phyloP scores from a whole-genome alignment of 768 basidiomycete species.

The Collybia sordida region DNA sequence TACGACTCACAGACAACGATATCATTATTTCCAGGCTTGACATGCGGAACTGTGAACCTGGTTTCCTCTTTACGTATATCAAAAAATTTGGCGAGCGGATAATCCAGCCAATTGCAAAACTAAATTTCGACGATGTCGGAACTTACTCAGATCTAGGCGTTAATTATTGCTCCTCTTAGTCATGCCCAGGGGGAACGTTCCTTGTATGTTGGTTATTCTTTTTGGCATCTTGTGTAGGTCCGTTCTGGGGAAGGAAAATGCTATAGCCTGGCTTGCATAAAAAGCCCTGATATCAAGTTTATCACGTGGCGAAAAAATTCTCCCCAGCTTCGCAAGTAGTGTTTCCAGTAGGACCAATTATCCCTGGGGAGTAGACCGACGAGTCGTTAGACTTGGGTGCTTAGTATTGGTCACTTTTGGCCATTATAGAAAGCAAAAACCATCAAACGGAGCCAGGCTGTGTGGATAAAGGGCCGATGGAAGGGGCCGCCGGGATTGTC shows the following conservation, averaged over 20 bases:
- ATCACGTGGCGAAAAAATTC: constrained; percentile 44
- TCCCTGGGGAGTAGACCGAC: constrained; percentile 41
- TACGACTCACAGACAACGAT: constrained; percentile 48
- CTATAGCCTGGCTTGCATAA: background rate
- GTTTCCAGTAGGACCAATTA: constrained; percentile 34
- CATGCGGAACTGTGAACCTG: constrained; percentile 41
- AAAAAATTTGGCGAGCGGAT: constrained; percentile 50
- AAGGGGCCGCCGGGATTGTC: constrained; percentile 27
- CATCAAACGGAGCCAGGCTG: constrained; percentile 19
- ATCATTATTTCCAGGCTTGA: constrained; percentile 36
- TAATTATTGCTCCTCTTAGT: constrained; percentile 36
- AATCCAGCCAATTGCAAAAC: constrained; percentile 26
- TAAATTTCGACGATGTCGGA: constrained; percentile 3
- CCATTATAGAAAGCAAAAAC: constrained; percentile 28
- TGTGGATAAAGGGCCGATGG: constrained; percentile 19
- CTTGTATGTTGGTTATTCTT: constrained; percentile 32
- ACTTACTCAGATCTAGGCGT: constrained; percentile 46
- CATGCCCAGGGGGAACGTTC: constrained; percentile 46
- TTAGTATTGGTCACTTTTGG: constrained; percentile 12
- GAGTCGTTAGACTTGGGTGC: constrained; percentile 4
- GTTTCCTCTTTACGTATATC: constrained; percentile 42
- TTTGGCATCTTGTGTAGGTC: constrained; percentile 32
- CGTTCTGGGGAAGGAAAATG: constrained; percentile 29
- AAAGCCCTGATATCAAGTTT: constrained; percentile 15
- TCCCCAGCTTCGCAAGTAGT: constrained; percentile 41